Evolutionary conservation across 2,329 filamentous ascomycete species (phyloP).

Genomic region (Chaetomium sp.): DNA sequence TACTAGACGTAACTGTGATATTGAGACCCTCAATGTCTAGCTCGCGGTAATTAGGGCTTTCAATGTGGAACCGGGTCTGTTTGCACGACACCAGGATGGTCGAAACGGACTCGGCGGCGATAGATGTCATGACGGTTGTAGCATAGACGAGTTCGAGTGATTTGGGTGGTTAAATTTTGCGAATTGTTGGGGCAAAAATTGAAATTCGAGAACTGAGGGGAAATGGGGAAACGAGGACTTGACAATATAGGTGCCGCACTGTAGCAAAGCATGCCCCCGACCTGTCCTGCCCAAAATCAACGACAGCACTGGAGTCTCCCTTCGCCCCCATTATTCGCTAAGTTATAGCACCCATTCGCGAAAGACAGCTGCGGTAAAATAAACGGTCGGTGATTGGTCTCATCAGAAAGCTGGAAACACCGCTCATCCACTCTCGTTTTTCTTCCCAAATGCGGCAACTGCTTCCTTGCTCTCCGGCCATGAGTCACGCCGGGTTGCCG

Average conservation of each 20-base stretch:
- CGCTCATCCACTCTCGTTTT: not conserved
- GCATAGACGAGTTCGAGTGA: not conserved
- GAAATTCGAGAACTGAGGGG: too few species aligned
- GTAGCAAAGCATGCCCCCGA: too few species aligned
- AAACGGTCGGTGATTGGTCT: too few species aligned
- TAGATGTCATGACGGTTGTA: constrained; percentile 25
- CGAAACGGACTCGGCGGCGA: constrained; percentile 43
- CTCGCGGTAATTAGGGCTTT: constrained; percentile 49
- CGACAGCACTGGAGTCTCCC: too few species aligned
- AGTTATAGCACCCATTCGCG: too few species aligned
- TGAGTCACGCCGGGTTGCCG: constrained; percentile 6
- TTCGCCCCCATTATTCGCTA: too few species aligned
- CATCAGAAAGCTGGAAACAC: not conserved
- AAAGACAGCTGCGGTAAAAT: too few species aligned
- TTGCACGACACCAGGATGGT: constrained; percentile 58
- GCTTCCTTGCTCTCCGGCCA: not conserved
- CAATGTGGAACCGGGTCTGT: constrained; percentile 60
- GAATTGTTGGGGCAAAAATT: not conserved
- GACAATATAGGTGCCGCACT: not conserved
- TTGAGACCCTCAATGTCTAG: constrained; percentile 67
- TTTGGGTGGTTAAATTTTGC: not conserved
- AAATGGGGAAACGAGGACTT: not conserved
- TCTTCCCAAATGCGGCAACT: not conserved
- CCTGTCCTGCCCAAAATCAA: too few species aligned
- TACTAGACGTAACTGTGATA: constrained; percentile 52